These are phyloP conservation scores for Stenocarpella maydis DNA, from an alignment of 2,329 filamentous ascomycete species.

Conservation along the genomic window DNA sequence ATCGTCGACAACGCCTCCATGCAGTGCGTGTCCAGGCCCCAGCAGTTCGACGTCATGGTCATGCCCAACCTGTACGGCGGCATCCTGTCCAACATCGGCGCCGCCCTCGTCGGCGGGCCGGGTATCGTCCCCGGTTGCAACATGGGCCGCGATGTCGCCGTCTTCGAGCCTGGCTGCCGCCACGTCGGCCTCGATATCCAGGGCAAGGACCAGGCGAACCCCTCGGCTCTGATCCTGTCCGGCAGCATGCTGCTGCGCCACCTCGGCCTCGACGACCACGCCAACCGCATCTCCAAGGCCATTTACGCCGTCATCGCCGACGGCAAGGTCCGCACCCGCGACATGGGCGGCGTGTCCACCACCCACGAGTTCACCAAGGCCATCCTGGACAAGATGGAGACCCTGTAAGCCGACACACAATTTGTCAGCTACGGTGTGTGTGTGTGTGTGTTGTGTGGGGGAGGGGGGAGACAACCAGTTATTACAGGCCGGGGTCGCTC, in stretches of 20 bases:
- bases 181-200: constrained; percentile 99
- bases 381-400: constrained; percentile 95
- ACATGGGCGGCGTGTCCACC: constrained; percentile 91
- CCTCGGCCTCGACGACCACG: constrained; percentile 96
- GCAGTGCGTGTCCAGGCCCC: constrained; percentile 95
- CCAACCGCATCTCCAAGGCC: constrained; percentile 95
- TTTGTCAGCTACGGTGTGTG: not conserved
- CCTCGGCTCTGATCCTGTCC: constrained; percentile 92
- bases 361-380: constrained; percentile 96
- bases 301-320: constrained; percentile 82
- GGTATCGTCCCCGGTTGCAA: constrained; percentile 98
- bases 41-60: constrained; percentile 99
- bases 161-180: constrained; percentile 98
- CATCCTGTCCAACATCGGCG: constrained; percentile 98
- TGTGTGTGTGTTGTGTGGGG: too few relatives aligned
- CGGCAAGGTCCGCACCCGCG: constrained; percentile 86
- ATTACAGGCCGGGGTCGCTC: not conserved
- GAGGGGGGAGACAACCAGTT: not conserved
- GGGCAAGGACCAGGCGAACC: constrained; percentile 99
- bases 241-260: constrained; percentile 97
- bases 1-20: constrained; percentile 99
- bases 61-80: constrained; percentile 99
- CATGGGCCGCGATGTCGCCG: constrained; percentile 97
- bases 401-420: constrained; percentile 54
- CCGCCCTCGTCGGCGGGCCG: constrained; percentile 94